Base-by-base conservation (phyloP, 164 flowering plant species). In the Kingdonia uniflora region DNA sequence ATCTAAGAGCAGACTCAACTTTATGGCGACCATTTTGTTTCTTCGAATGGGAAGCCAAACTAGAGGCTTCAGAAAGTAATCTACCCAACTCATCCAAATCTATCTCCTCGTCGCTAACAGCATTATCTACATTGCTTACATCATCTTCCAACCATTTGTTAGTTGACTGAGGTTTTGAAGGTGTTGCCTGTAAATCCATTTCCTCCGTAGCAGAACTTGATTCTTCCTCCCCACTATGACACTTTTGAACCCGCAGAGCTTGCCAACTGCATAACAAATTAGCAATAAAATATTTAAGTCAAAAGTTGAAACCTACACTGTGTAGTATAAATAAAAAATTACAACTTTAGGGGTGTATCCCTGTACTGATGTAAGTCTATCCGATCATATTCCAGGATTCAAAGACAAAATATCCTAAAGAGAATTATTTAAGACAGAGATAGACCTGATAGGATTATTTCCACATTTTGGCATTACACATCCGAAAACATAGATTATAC, bases 231-330 rank as follows among this genome's bases (percentile, higher is more conserved):
- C 20, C 61, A 56, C 49, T 60, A 12, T 38, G 19, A 17, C 60
- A 33, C 58, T 75, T 86, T 67, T 89, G 97, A 64, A 84, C 54
- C 42, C 97, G 79, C 67, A 88, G 53, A 63, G 78, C 85, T 26
- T 84, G 69, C 95, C 99, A 92, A 54, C 96, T 88, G 75, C 59
- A 70, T 40, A 21, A 23, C 15, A 46, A 40, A n/a, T n/a, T n/a
- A n/a, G n/a, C n/a, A n/a, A n/a, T n/a, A n/a, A n/a, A n/a, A n/a
- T n/a, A n/a, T n/a, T n/a, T n/a, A n/a, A n/a, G n/a, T n/a, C n/a
- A n/a, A n/a, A n/a, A n/a, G n/a, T n/a, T n/a, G n/a, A n/a, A n/a
- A n/a, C n/a, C n/a, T n/a, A n/a, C n/a, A n/a, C n/a, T n/a, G n/a
- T n/a, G n/a, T n/a, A n/a, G n/a, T n/a, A n/a, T n/a, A n/a, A n/a